These are phyloP conservation scores for Nymphaea thermarum DNA, from an alignment of 164 flowering plant species.

Conservation along the genomic window DNA sequence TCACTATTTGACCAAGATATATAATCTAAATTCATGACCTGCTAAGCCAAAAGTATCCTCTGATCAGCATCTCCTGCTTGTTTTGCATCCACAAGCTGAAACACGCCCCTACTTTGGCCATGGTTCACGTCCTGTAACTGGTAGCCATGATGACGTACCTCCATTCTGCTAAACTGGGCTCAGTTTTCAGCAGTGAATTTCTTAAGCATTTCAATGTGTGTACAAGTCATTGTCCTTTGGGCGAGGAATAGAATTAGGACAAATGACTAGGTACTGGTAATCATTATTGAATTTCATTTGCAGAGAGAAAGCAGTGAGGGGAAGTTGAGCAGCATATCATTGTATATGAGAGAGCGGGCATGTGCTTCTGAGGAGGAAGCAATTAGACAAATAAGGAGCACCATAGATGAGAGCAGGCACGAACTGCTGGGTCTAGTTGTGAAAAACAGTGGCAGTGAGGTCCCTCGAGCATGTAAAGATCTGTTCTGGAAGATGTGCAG, in stretches of 20 bases:
- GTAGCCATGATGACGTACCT: background rate
- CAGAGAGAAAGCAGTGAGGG: constrained; percentile 36
- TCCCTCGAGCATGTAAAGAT: constrained; percentile 77
- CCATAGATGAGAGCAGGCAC: constrained; percentile 26
- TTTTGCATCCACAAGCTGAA: no score
- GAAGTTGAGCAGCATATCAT: constrained; percentile 51
- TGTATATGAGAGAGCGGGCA: constrained; percentile 28
- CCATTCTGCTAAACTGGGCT: background rate
- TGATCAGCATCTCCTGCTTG: no score
- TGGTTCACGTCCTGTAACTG: no score
- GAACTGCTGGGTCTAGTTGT: constrained; percentile 53
- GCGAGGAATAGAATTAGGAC: no score
- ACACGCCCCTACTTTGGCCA: no score
- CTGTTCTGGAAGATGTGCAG: constrained; percentile 71
- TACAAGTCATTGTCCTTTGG: no score
- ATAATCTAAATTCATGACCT: no score
- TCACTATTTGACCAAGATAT: no score
- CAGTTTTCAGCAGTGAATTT: no score
- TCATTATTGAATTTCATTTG: background rate
- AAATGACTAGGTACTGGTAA: no score
- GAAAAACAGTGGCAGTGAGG: constrained; percentile 31
- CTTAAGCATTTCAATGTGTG: no score
- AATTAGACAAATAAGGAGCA: constrained; percentile 17
- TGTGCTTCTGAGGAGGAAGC: constrained; percentile 38
- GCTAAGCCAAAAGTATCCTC: no score